Evolutionary conservation across 345 rosid species (phyloP).

Genomic region (Ceriops zippeliana): DNA sequence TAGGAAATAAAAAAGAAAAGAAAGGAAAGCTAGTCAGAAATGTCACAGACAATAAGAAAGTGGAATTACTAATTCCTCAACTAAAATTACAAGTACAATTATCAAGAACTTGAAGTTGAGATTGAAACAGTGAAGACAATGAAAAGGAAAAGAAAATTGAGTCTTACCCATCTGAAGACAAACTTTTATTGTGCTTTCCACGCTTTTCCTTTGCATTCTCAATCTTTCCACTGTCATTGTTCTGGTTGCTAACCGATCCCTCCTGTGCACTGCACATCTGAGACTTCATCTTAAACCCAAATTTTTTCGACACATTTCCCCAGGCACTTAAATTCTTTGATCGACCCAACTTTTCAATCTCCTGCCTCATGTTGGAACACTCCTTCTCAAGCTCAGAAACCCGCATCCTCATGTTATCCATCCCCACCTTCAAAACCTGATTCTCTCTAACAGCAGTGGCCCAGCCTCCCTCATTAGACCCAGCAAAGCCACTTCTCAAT

Average conservation of each 20-base stretch:
- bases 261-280: conserved; percentile 98
- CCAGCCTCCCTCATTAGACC: conserved; percentile 84
- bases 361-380: conserved; percentile 67
- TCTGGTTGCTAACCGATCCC: conserved; percentile 72
- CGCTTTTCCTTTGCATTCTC: conserved; percentile 58
- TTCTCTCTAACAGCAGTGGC: conserved; percentile 89
- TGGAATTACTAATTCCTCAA: conserved; percentile 14
- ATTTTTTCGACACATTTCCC: conserved; percentile 52
- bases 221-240: conserved; percentile 40
- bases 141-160: neutral
- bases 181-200: conserved; percentile 59
- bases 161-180: conserved; percentile 38
- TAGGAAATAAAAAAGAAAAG: neutral
- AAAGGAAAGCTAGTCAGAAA: neutral
- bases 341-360: conserved; percentile 73
- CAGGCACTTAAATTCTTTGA: conserved; percentile 29
- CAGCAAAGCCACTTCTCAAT: conserved; percentile 68
- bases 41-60: conserved; percentile 13
- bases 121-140: neutral
- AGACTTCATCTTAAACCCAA: conserved; percentile 83
- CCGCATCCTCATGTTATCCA: conserved; percentile 93
- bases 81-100: conserved; percentile 16
- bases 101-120: conserved; percentile 19
- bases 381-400: conserved; percentile 78
- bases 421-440: conserved; percentile 91